phyloP scores from a whole-genome alignment of 1,284 basidiomycete species.

The Trametes hirsuta region DNA sequence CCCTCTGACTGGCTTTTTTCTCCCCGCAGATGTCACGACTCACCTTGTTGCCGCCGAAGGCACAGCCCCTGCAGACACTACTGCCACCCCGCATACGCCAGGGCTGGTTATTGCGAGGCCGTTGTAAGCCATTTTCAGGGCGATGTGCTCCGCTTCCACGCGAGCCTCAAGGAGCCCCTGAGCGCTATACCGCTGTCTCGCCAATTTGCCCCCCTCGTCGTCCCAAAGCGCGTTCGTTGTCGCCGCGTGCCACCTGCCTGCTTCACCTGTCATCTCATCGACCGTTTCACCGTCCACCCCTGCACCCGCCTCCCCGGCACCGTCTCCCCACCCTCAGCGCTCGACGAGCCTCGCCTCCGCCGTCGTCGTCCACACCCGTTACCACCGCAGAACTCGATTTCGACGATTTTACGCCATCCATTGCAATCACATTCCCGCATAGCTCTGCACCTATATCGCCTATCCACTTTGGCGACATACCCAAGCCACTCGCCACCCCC shows the following conservation, averaged over 20 bases:
- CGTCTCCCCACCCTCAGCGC: slow-evolving; percentile 12
- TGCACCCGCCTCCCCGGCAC: slow-evolving; percentile 3
- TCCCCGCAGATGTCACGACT: too few relatives aligned
- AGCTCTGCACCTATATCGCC: slow-evolving; percentile 4
- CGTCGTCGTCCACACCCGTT: slow-evolving; percentile 25
- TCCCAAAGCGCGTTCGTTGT: slow-evolving; percentile 29
- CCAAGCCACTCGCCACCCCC: slow-evolving; percentile 17
- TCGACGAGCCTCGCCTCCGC: slow-evolving; percentile 29
- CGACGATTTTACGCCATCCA: slow-evolving; percentile 9
- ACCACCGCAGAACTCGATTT: slow-evolving; percentile 28
- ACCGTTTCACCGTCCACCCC: slow-evolving; percentile 16
- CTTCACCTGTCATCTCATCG: slow-evolving; percentile 14
- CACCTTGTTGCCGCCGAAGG: too few relatives aligned
- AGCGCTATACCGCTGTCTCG: slow-evolving; percentile 47
- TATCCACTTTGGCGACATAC: slow-evolving; percentile 16
- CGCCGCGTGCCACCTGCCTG: slow-evolving; percentile 21
- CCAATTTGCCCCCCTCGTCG: slow-evolving; percentile 32
- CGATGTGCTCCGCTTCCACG: slow-evolving; percentile 70
- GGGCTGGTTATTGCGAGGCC: slow-evolving; percentile 84
- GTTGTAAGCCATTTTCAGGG: slow-evolving; percentile 85
- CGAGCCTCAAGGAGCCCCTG: slow-evolving; percentile 80
- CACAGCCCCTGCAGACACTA: too few relatives aligned
- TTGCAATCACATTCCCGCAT: neutral
- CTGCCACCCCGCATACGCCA: too few relatives aligned
- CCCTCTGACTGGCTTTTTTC: too few relatives aligned